These are phyloP conservation scores for Polygonum aviculare DNA, from an alignment of 148 eudicot genomes.

Conservation along the genomic window DNA sequence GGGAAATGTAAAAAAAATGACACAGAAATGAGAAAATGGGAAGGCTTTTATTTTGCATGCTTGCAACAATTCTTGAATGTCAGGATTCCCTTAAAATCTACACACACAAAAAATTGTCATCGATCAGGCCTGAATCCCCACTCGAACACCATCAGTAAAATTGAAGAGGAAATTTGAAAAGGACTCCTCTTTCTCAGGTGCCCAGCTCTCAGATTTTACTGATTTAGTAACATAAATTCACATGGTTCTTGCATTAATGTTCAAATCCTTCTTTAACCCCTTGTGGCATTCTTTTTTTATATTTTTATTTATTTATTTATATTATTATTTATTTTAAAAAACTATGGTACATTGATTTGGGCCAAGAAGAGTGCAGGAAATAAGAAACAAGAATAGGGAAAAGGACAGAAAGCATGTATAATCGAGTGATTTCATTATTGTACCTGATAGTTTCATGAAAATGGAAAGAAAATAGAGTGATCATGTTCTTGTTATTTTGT, in stretches of 20 bases:
- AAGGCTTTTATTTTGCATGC: neutral
- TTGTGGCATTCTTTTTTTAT: neutral
- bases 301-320: neutral
- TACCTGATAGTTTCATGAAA: neutral
- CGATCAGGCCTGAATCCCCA: neutral
- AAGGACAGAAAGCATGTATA: slow-evolving; percentile 6
- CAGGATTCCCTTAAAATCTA: neutral
- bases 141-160: neutral
- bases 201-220: neutral
- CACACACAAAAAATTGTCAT: neutral
- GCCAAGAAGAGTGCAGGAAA: neutral
- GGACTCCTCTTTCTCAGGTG: slow-evolving; percentile 2
- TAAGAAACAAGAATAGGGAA: neutral
- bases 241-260: neutral
- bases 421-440: neutral
- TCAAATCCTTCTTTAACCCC: neutral
- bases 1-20: neutral
- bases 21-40: neutral
- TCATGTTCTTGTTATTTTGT: neutral
- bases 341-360: neutral
- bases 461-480: neutral
- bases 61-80: neutral
- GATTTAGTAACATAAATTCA: neutral
- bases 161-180: slow-evolving; percentile 1
- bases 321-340: no score